Evolutionary conservation across 2,329 filamentous ascomycete species (phyloP).

Genomic region (Ceratocystiopsis brevicomis): DNA sequence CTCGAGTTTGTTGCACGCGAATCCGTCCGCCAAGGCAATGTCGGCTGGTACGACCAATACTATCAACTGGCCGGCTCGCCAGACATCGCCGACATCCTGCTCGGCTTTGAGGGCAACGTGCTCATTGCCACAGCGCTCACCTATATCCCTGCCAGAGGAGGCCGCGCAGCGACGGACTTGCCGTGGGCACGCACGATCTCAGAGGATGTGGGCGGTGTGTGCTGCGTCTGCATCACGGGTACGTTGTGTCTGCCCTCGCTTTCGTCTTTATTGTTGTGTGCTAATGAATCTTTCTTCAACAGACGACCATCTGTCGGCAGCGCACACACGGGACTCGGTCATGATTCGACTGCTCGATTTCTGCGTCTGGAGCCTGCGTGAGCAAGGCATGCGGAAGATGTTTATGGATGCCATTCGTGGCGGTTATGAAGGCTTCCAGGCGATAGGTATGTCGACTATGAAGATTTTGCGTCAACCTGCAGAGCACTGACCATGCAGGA

Average conservation of each 20-base stretch:
- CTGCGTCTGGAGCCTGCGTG: constrained; percentile 27
- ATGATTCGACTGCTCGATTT: constrained; percentile 34
- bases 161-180: constrained; percentile 28
- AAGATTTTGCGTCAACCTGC: too few relatives aligned
- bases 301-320: constrained; percentile 26
- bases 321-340: constrained; percentile 27
- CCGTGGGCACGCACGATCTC: constrained; percentile 35
- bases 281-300: not conserved
- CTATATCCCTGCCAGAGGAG: constrained; percentile 29
- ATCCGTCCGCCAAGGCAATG: constrained; percentile 25
- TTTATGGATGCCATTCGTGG: constrained; percentile 37
- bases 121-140: constrained; percentile 36
- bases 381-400: constrained; percentile 32
- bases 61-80: constrained; percentile 27
- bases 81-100: constrained; percentile 32
- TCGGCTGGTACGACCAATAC: constrained; percentile 43
- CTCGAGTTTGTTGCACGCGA: constrained; percentile 30
- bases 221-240: constrained; percentile 42
- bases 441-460: constrained; percentile 26
- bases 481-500: constrained; percentile 18
- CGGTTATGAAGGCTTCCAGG: constrained; percentile 29
- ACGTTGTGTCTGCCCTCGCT: constrained; percentile 11
- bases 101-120: constrained; percentile 28
- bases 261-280: not conserved
- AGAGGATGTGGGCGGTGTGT: constrained; percentile 33